Base-by-base conservation (phyloP, 768 basidiomycete genomes). In the Hericium alpestre region DNA sequence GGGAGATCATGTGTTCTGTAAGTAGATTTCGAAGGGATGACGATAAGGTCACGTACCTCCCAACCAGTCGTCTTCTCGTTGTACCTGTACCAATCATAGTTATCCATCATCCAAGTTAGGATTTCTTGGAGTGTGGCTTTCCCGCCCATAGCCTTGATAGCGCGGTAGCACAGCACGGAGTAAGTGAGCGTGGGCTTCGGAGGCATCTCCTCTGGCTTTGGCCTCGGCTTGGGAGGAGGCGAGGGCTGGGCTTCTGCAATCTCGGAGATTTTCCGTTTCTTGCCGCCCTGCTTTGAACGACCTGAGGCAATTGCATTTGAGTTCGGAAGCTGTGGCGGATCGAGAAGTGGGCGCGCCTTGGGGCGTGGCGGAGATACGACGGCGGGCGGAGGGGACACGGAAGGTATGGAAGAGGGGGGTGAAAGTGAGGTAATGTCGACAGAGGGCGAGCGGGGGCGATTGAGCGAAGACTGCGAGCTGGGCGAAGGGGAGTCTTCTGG, bases 91-190 rank as follows among this genome's bases (percentile, higher is more conserved):
- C 92, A 95, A 62, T 94, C 93, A 70, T 86, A 87, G 59, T 81
- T 86, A 50, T 83, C 83, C 70, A 85, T 82, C 62, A 97, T 91
- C 93, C 93, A 98, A 39, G 82, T 80, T 67, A 90, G 90, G 50
- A 97, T 91, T 64, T 93, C 90, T 62, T 93, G 90, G 48, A 95
- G 66, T 1, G 94, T 93, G n/a, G 87, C 87, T 71, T 91, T 89
- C 37, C 87, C 88, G 37, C 81, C 84, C 64, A 88, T 79, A 40
- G 79, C 79, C 69, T 86, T 84, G 71, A 97, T 87, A 49, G 93
- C 90, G 40, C 87, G 84, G 70, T 90, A 90, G 63, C 94, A 95
- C 55, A 97, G 79, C 59, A 91, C 88, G 8, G 93, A 89, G 72
- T 95, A 94, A 9, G 95, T 95, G 56, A 87, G 81, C 8, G 84